A percentile compares a stretch with the other conserved stretches of the same genome.
phyloP scores from a whole-genome alignment of 2,329 filamentous ascomycete species.

The Fusarium agapanthi region DNA sequence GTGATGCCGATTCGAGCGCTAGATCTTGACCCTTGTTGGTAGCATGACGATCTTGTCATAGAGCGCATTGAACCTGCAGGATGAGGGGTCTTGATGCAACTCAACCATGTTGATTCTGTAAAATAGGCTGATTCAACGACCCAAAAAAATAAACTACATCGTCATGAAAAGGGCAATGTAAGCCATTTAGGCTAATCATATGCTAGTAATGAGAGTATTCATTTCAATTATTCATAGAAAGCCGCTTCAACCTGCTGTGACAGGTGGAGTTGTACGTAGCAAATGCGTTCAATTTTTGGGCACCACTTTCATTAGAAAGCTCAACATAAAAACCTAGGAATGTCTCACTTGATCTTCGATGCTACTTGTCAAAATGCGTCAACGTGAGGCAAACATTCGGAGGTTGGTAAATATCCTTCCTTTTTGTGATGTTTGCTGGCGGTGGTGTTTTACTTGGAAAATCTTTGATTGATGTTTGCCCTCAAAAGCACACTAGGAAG shows the following conservation, averaged over 20 bases:
- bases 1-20: slow-evolving; percentile 13
- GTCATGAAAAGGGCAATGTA: background rate
- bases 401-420: rapidly evolving
- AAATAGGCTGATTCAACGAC: slow-evolving; percentile 10
- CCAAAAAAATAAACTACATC: background rate
- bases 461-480: background rate
- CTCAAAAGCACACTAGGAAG: rapidly evolving
- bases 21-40: background rate
- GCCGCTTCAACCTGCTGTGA: background rate
- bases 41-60: slow-evolving; percentile 4
- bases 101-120: background rate
- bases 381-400: rapidly evolving
- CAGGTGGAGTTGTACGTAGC: rapidly evolving
- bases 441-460: rapidly evolving
- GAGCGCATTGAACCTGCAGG: background rate
- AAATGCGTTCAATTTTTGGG: rapidly evolving
- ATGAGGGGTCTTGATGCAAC: background rate
- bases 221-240: background rate
- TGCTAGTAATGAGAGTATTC: no score
- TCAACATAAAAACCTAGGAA: no score
- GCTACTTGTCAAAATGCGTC: rapidly evolving
- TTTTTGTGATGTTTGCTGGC: no score
- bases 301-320: background rate
- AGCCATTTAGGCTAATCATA: slow-evolving; percentile 8
- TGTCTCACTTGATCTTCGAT: background rate